Evolutionary conservation across 805 yeast species (phyloP), one percentile per base, ranked within the genome.

Genomic region (Candida railenensis): DNA sequence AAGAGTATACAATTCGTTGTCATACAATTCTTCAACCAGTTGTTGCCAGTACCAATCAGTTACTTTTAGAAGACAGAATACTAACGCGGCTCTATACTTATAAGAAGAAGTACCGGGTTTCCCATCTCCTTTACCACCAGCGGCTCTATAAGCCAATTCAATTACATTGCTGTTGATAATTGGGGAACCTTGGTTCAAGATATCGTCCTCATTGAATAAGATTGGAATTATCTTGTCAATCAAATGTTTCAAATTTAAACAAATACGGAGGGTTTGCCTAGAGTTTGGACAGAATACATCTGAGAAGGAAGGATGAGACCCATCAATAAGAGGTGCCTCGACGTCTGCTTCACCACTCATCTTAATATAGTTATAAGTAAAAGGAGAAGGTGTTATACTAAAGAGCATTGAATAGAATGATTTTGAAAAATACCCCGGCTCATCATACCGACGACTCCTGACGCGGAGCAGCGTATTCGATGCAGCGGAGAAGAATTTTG

Each of bases 51-150:
- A 88, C 97, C 97, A 89, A 22, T 76, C 79, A 33, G 85, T 77
- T n/a, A 87, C 92, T 53, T 81, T 83, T 48, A 89, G 67, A 47
- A 89, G 68, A 42, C 87, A 82, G 63, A 86, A 89, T 0, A 88
- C 74, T 40, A 89, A 61, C 20, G 81, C 76, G 0, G 90, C 83
- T 45, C 85, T 77, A 59, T 88, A 88, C 57, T 82, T 81, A 53
- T 75, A 70, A 0, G 83, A 71, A 1, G 84, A 73, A 0, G 84
- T 67, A 0, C 81, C 82, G 20, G 63, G 58, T 42, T 70, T 64
- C 2, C 85, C 87, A 40, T 78, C 65, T 3, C 89, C 89, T 42
- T 72, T 71, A 18, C 96, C 96, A 8, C 95, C 95, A 16, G 95
- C 95, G 4, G 96, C 94, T 22, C 74, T 76, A 45, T 78, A 72